Evolutionary conservation across 495 filamentous ascomycete genomes (phyloP), one percentile per base, ranked within the genome.

Genomic region (Tuber melanosporum): DNA sequence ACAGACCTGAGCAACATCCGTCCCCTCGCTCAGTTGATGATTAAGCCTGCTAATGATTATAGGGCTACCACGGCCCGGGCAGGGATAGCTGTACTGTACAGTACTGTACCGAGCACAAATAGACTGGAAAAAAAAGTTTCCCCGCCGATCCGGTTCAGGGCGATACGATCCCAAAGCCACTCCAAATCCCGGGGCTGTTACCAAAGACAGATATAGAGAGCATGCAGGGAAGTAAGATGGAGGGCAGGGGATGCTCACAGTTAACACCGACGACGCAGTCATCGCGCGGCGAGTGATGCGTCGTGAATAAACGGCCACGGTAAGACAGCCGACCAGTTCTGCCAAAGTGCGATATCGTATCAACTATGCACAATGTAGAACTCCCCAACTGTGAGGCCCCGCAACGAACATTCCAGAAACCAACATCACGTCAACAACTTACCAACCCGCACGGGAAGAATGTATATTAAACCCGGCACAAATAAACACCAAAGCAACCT

Each of bases 161-260:
- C 39, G 39, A 41, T 41, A 1, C 39, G 39, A 90, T 95, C n/a
- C 90, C 91, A 10, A 95, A 95, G 81, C 93, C 93, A 17, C 94
- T 95, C 79, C 87, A 89, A 90, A 92, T 70, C 85, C 87, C 15
- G 2, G 91, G 93, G 45, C 85, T 94, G 32, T 85, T 91, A 45
- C 88, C 89, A 12, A 93, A 92, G 85, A 92, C 32, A 32, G 32
- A 32, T 32, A 1, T 93, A 77, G 87, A 88, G 75, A 86, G 71
- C 70, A 76, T 84, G 76, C 69, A 71, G 19, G 75, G 14, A 84
- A 72, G 52, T 73, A 14, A 3, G 12, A 1, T 0, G 43, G 7
- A 44, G 0, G 66, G 62, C 78, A 73, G 72, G 52, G 47, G 36
- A 69, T 66, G n/a, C 41, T 66, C 72, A 47, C 75, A 44, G 49